A percentile compares a stretch with the other conserved stretches of the same genome.
Evolutionary conservation across 129 eudicot species (phyloP).

Genomic region (Flaveria sonorensis): DNA sequence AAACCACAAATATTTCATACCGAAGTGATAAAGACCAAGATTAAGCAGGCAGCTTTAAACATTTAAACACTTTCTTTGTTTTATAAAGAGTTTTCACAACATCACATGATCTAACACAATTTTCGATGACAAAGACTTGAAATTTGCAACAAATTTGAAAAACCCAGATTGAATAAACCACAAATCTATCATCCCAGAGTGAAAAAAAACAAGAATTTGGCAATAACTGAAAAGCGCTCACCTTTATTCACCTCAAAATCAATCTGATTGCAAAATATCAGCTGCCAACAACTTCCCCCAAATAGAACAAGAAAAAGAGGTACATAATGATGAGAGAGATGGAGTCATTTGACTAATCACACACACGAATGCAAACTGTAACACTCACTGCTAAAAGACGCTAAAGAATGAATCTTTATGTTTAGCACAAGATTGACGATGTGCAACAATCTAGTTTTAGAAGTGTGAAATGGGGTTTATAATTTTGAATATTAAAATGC

Average conservation of each 20-base stretch:
- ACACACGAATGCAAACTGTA: neutral
- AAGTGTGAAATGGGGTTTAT: constrained; percentile 27
- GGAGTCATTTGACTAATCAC: neutral
- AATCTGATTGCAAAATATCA: neutral
- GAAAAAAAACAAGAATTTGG: neutral
- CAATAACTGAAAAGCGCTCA: neutral
- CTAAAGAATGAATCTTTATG: neutral
- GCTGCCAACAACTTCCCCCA: neutral
- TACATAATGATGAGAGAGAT: constrained; percentile 8
- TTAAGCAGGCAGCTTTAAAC: neutral
- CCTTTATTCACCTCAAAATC: constrained; percentile 24
- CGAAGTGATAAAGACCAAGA: neutral
- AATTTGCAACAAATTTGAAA: constrained; percentile 15
- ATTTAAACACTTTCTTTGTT: neutral
- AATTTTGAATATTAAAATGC: neutral
- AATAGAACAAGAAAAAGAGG: neutral
- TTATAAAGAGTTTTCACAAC: neutral
- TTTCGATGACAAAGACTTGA: constrained; percentile 5
- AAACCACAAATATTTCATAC: constrained; percentile 3
- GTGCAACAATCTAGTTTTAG: neutral
- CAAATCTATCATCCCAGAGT: neutral
- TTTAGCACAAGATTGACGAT: constrained; percentile 6
- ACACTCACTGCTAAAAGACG: constrained; percentile 1
- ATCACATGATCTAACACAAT: constrained; percentile 9
- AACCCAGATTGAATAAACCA: constrained; percentile 7